A percentile compares a stretch with the other conserved stretches of the same genome.
These are phyloP conservation scores for Stephania yunnanensis DNA, from an alignment of 164 flowering plant genomes.

Conservation along the genomic window DNA sequence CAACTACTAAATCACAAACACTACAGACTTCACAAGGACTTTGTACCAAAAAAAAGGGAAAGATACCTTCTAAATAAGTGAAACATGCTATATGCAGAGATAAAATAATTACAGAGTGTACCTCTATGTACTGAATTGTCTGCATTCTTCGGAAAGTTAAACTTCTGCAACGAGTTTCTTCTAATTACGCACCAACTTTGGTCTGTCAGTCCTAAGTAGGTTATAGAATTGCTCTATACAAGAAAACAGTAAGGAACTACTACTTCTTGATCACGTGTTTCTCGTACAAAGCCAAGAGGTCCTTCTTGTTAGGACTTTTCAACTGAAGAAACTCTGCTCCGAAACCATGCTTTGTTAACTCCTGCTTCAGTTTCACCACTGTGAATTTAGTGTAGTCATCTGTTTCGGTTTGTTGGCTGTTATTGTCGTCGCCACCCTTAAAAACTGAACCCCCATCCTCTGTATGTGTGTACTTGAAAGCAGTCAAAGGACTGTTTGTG, in stretches of 20 bases:
- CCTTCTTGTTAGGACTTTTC: constrained; percentile 73
- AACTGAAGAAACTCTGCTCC: constrained; percentile 78
- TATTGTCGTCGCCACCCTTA: constrained; percentile 43
- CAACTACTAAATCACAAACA: background rate
- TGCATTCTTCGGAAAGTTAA: background rate
- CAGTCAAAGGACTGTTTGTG: constrained; percentile 45
- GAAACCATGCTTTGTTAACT: constrained; percentile 75
- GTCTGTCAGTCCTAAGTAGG: constrained; percentile 7
- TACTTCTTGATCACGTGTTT: constrained; percentile 49
- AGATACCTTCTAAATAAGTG: background rate
- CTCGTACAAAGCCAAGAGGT: constrained; percentile 71
- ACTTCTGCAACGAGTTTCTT: background rate
- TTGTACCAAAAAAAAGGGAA: background rate
- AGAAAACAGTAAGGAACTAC: background rate
- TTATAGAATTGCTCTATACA: constrained; percentile 20
- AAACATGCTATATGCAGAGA: background rate
- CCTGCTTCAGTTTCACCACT: constrained; percentile 70
- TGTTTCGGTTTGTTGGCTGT: constrained; percentile 41
- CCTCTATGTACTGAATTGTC: background rate
- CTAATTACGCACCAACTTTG: background rate
- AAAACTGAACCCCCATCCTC: constrained; percentile 83
- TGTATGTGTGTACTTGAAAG: constrained; percentile 28
- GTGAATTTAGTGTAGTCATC: constrained; percentile 84
- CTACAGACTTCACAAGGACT: background rate
- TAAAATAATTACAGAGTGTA: constrained; percentile 1